These are phyloP conservation scores for Fragaria ananassa DNA, from an alignment of 306 rosid genomes.

Conservation along the genomic window DNA sequence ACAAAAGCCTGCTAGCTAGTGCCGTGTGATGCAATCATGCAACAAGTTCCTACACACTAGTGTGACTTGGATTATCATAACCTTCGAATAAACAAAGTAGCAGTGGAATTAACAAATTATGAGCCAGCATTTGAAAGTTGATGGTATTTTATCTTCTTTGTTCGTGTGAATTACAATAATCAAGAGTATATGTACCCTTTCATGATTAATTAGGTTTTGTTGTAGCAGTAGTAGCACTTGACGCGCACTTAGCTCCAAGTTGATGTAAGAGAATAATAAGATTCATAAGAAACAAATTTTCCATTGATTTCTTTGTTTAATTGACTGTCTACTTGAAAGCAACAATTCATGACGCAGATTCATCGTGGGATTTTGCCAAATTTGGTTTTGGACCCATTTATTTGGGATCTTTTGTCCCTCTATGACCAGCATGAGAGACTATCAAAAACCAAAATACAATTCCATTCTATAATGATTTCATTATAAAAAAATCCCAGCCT, in stretches of 20 bases:
- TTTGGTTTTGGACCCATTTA: conserved; percentile 15
- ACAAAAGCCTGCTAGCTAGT: background rate
- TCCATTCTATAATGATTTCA: too few species aligned
- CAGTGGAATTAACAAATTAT: background rate
- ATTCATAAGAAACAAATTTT: background rate
- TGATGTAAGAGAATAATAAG: background rate
- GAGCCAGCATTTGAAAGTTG: background rate
- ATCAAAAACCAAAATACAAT: too few species aligned
- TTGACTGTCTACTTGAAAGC: conserved; percentile 10
- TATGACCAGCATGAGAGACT: background rate
- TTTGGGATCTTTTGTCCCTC: conserved; percentile 25
- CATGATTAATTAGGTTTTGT: background rate
- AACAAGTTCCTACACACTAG: background rate
- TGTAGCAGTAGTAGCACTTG: background rate
- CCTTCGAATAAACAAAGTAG: background rate
- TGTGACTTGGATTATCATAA: background rate
- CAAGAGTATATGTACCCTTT: background rate
- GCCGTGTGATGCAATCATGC: conserved; percentile 4
- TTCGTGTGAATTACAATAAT: background rate
- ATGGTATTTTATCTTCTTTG: too few species aligned
- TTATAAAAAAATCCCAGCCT: too few species aligned
- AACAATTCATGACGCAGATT: conserved; percentile 15
- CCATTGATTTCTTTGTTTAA: too few species aligned
- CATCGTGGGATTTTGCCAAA: conserved; percentile 4
- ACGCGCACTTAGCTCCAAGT: conserved; percentile 10